These are phyloP conservation scores for Filosporella fistucella DNA, from an alignment of 495 filamentous ascomycete genomes.

Conservation along the genomic window DNA sequence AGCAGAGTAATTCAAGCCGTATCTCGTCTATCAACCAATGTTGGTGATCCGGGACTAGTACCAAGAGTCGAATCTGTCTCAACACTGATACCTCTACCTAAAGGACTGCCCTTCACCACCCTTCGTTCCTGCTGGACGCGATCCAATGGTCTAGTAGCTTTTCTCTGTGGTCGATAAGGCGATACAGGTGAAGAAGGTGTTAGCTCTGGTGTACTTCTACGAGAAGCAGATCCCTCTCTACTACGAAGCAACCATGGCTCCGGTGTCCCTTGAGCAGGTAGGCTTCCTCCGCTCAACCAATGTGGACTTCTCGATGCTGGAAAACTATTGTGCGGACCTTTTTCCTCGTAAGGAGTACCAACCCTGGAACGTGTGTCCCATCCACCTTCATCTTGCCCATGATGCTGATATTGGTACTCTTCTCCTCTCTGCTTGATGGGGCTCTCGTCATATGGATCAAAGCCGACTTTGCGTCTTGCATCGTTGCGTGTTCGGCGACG, in stretches of 20 bases:
- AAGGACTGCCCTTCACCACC: constrained; percentile 17
- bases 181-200: constrained; percentile 10
- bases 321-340: constrained; percentile 2
- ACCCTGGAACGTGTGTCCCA: constrained; percentile 2
- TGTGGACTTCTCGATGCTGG: background rate
- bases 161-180: constrained; percentile 14
- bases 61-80: constrained; percentile 22
- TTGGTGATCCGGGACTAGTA: constrained; percentile 17
- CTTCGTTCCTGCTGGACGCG: constrained; percentile 9
- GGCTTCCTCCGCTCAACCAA: constrained; percentile 4
- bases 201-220: background rate
- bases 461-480: constrained; percentile 75
- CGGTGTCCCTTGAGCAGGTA: constrained; percentile 13
- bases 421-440: constrained; percentile 21
- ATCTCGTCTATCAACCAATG: constrained; percentile 4
- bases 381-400: constrained; percentile 2
- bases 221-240: constrained; percentile 2
- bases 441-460: constrained; percentile 61
- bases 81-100: constrained; percentile 17
- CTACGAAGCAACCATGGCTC: constrained; percentile 21
- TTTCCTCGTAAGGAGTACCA: constrained; percentile 11
- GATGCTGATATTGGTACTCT: constrained; percentile 19
- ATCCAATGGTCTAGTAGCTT: constrained; percentile 14
- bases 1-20: background rate
- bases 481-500: constrained; percentile 67